Evolutionary conservation across 139 green algal species (phyloP), one percentile per base, ranked within the genome.

Genomic region (Micractinium sp.): DNA sequence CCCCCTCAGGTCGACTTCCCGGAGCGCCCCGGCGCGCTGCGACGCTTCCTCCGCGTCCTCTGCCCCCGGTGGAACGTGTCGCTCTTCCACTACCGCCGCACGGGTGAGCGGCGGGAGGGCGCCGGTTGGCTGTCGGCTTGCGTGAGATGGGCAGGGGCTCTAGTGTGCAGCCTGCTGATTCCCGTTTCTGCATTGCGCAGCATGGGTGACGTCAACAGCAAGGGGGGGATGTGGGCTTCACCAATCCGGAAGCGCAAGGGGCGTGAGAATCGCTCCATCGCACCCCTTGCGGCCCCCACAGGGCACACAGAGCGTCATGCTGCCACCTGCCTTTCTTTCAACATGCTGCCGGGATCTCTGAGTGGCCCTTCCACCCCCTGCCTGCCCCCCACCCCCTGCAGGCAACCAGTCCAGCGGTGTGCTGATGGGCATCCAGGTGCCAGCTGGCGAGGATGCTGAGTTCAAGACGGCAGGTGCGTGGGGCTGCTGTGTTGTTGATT

Each of bases 81-180:
- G 16, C 93, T 99, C 27, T 99, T 99, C 94, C 97, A 99, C 94
- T 99, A 99, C 94, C 93, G 98, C 67, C 93, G 93, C 73, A 96
- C 94, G 9, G 93, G 93, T 88, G 80, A 4, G 83, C 23, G 3
- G 76, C 12, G 18, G 38, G 38, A 27, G 14, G 39, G 31, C 9
- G n/a, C n/a, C n/a, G n/a, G n/a, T n/a, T n/a, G n/a, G n/a, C n/a
- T n/a, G n/a, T n/a, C n/a, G n/a, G n/a, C n/a, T n/a, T n/a, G n/a
- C n/a, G n/a, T n/a, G n/a, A n/a, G n/a, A n/a, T n/a, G n/a, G n/a
- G n/a, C n/a, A n/a, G n/a, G n/a, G n/a, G n/a, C n/a, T n/a, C n/a
- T n/a, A n/a, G n/a, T 56, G 47, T 56, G 73, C 73, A 73, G 25
- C 66, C n/a, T n/a, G n/a, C n/a, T n/a, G n/a, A n/a, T n/a, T n/a